Base-by-base conservation (phyloP, 1,284 basidiomycete genomes). In the Cutaneotrichosporon sp. region DNA sequence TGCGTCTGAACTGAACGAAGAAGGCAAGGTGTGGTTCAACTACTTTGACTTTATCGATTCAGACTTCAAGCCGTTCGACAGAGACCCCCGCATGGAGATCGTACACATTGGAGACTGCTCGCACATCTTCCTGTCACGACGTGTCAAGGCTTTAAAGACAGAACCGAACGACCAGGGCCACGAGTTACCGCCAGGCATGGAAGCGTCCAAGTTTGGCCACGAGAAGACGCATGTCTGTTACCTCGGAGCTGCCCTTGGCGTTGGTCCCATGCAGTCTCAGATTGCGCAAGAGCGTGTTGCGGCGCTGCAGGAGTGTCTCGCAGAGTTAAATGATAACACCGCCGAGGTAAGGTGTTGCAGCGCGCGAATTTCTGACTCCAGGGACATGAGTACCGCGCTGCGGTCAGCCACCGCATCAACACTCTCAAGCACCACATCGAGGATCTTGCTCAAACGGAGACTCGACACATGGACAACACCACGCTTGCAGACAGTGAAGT, bases 181-280 rank as follows among this genome's bases (percentile, higher is more conserved):
- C 30, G 56, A 54, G 23, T 41, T 47, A 13, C 46, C 34, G 48
- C 49, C 40, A n/a, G 66, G 54, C 48, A 56, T 63, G 69, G 57
- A 86, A 79, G 71, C 60, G 39, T 79, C 77, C 50, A 96, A 94
- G 73, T 98, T 98, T 68, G 93, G 93, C 0, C 78, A 83, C 47
- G 93, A 98, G 71, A 75, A 83, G 53, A 86, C 88, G 1, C 94
- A 98, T 70, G 80, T 81, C 4, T 98, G 94, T 73, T 79, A 90
- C 50, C 80, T 93, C 37, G 87, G 87, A 2, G 81, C 83, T 58
- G 55, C 59, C 40, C 44, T 61, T 84, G 84, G 84, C 56, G 81
- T 87, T 17, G 79, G 82, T 3, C 76, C 81, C 54, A 80, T 87
- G n/a, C 89, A 92, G 68, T 79, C 84, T 33, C 76, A 77, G 33